Base-by-base conservation (phyloP, 352 stramenopile genomes). In the Globisporangium cylindrosporum region DNA sequence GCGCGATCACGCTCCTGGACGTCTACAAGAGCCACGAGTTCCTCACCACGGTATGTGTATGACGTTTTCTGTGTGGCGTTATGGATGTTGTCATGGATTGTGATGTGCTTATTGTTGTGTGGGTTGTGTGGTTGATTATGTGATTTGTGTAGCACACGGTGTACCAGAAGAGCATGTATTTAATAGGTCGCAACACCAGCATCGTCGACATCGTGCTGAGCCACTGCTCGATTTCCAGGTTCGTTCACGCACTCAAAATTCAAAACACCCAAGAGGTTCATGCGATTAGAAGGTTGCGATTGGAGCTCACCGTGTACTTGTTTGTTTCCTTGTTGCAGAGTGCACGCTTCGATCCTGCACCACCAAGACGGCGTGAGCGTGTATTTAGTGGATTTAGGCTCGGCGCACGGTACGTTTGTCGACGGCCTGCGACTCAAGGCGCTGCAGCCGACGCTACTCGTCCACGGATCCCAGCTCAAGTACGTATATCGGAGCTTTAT, bases 11-110 rank as follows among this genome's bases (percentile, higher is more conserved):
- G 1, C 64, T 95, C 25, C 66, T 95, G 18, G 87, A 95, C 34
- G 87, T 92, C 48, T 92, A 89, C 76, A 95, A 95, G 68, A 80
- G 86, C 60, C 82, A 95, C 64, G 85, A 93, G 24, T 73, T 92
- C 18, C 78, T 95, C 67, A 83, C 78, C 2, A 93, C 85, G 66
- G 85, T 94, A 68, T 22, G 54, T 60, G 43, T 54, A 43, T 62
- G 18, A 59, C 38, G 10, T 20, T 38, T 67, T 22, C 49, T 58
- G 43, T 54, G 38, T 62, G 18, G 61, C 38, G 10, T 20, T 38
- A 57, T 57, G 48, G 29, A 32, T 32, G 4, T 32, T 14, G n/a
- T 27, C 4, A 25, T 41, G 7, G 12, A 46, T 20, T 46, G 12
- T 3, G 7, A 2, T 61, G 29, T 61, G 43, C 55, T 60, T 60